Conservation (phyloP, 441 rosid species). For the Sinapis alba region DNA sequence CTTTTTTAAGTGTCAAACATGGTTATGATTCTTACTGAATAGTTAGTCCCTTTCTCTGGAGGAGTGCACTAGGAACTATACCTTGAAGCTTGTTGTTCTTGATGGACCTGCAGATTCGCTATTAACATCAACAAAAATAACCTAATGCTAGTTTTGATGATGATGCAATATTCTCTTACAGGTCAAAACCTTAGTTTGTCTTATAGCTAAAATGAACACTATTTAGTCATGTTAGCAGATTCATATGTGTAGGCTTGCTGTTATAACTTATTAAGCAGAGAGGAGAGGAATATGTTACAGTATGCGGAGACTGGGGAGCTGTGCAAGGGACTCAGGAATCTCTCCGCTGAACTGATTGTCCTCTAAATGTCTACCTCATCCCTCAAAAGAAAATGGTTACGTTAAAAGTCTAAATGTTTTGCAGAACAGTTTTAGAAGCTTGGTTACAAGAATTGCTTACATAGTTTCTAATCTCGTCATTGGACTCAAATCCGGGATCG, state of each 20-base stretch:
- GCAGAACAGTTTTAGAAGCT: slow-evolving; percentile 11
- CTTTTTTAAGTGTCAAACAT: neutral
- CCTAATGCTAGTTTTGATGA: slow-evolving; percentile 18
- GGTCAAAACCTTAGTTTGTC: slow-evolving; percentile 9
- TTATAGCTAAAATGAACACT: neutral
- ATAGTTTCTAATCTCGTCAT: slow-evolving; percentile 56
- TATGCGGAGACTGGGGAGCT: slow-evolving; percentile 51
- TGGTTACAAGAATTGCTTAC: slow-evolving; percentile 49
- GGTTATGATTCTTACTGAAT: slow-evolving; percentile 50
- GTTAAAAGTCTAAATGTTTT: neutral
- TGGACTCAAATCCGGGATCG: slow-evolving; percentile 64
- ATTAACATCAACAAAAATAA: slow-evolving; percentile 8
- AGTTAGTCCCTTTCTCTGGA: slow-evolving; percentile 43
- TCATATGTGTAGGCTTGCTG: neutral
- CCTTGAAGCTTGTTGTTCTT: slow-evolving; percentile 70
- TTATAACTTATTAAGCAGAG: slow-evolving; percentile 1
- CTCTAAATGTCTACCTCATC: slow-evolving; percentile 69
- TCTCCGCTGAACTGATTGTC: slow-evolving; percentile 65
- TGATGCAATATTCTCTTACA: slow-evolving; percentile 1
- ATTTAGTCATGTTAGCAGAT: slow-evolving; percentile 15
- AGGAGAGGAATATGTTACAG: slow-evolving; percentile 47
- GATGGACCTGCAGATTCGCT: slow-evolving; percentile 57
- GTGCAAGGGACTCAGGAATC: slow-evolving; percentile 65
- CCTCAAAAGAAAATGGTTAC: slow-evolving; percentile 21
- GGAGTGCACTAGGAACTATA: slow-evolving; percentile 52